Conservation (phyloP, 805 yeast species). For the Barnettozyma sp. region DNA sequence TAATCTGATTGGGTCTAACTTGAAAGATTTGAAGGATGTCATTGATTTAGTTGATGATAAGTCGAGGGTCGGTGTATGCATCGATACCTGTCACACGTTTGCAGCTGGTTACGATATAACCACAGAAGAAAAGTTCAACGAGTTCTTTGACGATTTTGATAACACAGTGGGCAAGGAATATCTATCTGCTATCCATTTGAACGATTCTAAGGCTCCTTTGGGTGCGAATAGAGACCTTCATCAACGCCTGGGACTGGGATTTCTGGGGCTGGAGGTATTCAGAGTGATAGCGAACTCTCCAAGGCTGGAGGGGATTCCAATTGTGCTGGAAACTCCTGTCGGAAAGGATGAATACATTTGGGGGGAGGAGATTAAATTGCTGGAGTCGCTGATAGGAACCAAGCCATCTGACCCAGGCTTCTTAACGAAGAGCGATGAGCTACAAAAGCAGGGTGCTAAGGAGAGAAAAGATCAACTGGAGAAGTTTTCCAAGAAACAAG, state of each 20-base stretch:
- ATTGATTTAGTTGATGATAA: slow-evolving; percentile 77
- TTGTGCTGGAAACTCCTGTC: slow-evolving; percentile 83
- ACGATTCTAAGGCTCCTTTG: slow-evolving; percentile 92
- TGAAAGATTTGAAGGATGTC: slow-evolving; percentile 70
- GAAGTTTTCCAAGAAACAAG: slow-evolving; percentile 54
- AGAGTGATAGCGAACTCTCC: slow-evolving; percentile 65
- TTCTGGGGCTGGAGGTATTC: slow-evolving; percentile 80
- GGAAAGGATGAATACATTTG: slow-evolving; percentile 56
- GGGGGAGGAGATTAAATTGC: slow-evolving; percentile 74
- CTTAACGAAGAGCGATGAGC: slow-evolving; percentile 36
- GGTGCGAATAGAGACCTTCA: slow-evolving; percentile 89
- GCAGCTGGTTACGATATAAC: slow-evolving; percentile 93
- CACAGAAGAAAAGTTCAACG: slow-evolving; percentile 46
- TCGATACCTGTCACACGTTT: slow-evolving; percentile 93
- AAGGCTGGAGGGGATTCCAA: slow-evolving; percentile 60
- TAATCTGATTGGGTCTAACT: slow-evolving; percentile 72
- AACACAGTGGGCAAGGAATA: slow-evolving; percentile 65
- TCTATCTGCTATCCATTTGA: slow-evolving; percentile 75
- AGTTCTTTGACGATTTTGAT: slow-evolving; percentile 77
- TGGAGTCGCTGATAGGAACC: slow-evolving; percentile 74
- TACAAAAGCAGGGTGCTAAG: slow-evolving; percentile 54
- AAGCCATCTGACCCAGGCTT: slow-evolving; percentile 48
- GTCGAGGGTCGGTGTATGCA: slow-evolving; percentile 85
- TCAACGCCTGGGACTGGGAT: slow-evolving; percentile 84
- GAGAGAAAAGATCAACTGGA: slow-evolving; percentile 65